phyloP scores from a whole-genome alignment of 257 asterid species.

The Primulina huaijiensis region DNA sequence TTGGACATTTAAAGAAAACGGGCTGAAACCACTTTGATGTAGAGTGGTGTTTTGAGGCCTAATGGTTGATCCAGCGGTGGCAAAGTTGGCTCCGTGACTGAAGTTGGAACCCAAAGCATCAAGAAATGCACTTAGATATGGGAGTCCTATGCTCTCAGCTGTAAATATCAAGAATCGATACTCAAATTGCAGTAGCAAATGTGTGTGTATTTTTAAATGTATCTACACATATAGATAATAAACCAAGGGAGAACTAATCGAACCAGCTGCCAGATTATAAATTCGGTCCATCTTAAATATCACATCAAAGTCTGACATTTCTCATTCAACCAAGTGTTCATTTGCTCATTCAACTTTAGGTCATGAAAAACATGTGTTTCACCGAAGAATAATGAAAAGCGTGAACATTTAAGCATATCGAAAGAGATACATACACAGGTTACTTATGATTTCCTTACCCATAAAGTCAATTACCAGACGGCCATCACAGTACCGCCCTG shows the following conservation, averaged over 20 bases:
- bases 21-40: conserved; percentile 78
- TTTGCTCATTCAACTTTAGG: neutral
- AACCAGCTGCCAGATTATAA: no score
- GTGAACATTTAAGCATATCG: neutral
- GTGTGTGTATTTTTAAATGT: neutral
- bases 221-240: no score
- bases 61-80: conserved; percentile 88
- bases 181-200: neutral
- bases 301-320: no score
- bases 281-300: no score
- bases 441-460: conserved; percentile 14
- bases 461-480: conserved; percentile 73
- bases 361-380: neutral
- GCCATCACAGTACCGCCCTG: conserved; percentile 89
- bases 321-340: neutral
- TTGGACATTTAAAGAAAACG: conserved; percentile 73
- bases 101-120: conserved; percentile 89
- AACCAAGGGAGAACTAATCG: no score
- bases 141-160: conserved; percentile 69
- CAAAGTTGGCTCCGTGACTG: conserved; percentile 85
- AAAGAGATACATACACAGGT: neutral
- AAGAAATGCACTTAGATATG: conserved; percentile 72
- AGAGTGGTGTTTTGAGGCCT: conserved; percentile 78
- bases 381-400: no score
- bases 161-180: neutral